Evolutionary conservation across 495 filamentous ascomycete species (phyloP), one percentile per base, ranked within the genome.

Genomic region (Talaromyces adpressus): DNA sequence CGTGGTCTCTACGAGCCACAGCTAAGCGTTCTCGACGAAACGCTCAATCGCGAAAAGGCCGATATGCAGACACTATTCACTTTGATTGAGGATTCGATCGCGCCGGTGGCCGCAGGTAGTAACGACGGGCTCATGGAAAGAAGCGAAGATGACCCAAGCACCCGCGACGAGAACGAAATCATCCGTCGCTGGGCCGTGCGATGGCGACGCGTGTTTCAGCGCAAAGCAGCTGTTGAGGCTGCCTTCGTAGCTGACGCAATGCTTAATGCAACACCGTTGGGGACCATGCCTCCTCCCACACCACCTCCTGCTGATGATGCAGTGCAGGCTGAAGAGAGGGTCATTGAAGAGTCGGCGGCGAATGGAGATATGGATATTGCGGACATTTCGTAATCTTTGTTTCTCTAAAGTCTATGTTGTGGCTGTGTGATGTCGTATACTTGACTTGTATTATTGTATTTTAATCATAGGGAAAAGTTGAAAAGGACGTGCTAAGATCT

Each of bases 191-290:
- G 93, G 94, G 93, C 88, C 3, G 82, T 84, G 71, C 80, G 91
- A 18, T 98, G 94, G 94, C 75, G 92, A 53, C 82, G 89, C 49
- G 93, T 93, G 2, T 97, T 96, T 70, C 79, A 87, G 63, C 77
- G 94, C 22, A 90, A 91, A 75, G 83, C 84, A 64, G 89, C 86
- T 18, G 91, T 98, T 54, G 92, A 97, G 75, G 92, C 97, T 76
- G 77, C 85, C 1, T 82, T 78, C 65, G 77, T 82, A 45, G 64
- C 66, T 34, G 80, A 79, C 62, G 74, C 75, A 39, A 66, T 82
- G 67, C 65, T 68, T 20, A 63, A 69, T 57, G 77, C 77, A 6
- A 73, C 68, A 14, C 74, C 75, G 0, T 66, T 79, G 22, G 77
- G 77, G 6, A 79, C 78, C 1, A 61, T 61, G 20, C 73, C 74